Base-by-base conservation (phyloP, 225 moss, liverwort and hornwort genomes). In the Marchantia polymorpha region DNA sequence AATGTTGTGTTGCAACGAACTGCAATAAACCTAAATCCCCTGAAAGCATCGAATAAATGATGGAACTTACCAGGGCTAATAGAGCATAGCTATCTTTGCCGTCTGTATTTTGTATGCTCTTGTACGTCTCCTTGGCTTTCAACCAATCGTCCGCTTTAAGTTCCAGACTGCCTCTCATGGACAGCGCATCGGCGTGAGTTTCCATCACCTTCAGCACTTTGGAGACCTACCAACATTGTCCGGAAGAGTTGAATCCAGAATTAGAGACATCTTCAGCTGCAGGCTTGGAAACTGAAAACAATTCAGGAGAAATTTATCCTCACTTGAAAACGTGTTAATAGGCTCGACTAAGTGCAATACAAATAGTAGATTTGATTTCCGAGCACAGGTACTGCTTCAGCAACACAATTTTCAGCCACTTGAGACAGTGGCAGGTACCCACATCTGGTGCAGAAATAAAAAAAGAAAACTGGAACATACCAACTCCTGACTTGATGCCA, bases 81-180 rank as follows among this genome's bases (percentile, higher is more conserved):
- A 90, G 92, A 50, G 95, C 93, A 81, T 99, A 95, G 49, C 85
- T 92, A 72, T 99, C 95, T 29, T 92, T 89, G 52, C 91, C 95
- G 47, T 87, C 95, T 77, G 90, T 89, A 60, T 89, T 86, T 80
- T 95, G 91, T 61, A 99, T 91, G 27, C 87, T 85, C 75, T 99
- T 95, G 81, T 93, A 93, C 5, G 99, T 99, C 66, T 99, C 99
- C 87, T 95, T 99, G 0, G 99, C 99, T 84, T 93, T 93, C 12
- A 99, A 83, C 99, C 99, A 99, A 83, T 95, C 95, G 81, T 95
- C 99, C 20, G 92, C 89, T 85, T 92, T 99, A 72, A 95, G 80
- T 86, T 99, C 95, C 86, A 99, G 76, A 81, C 89, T 91, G 47
- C 93, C 99, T 73, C 93, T 88, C 69, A 94, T 86, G 26, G 99